Evolutionary conservation across 1,284 basidiomycete genomes (phyloP).

Genomic region (Microbotryum silenes-acaulis): DNA sequence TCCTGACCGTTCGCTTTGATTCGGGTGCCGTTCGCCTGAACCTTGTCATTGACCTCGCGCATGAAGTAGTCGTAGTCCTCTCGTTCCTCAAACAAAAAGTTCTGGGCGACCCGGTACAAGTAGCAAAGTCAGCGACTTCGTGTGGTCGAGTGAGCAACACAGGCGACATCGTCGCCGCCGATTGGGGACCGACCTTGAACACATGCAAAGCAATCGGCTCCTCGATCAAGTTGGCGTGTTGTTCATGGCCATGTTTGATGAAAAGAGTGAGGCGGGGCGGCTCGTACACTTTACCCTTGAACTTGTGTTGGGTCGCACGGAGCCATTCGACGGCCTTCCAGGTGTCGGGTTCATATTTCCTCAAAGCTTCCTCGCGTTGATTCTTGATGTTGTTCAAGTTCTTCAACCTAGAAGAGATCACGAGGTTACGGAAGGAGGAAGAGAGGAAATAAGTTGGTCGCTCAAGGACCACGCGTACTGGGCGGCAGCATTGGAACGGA

Average conservation of each 20-base stretch:
- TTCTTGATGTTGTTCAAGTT: conserved; percentile 6
- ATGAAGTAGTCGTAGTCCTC: conserved; percentile 61
- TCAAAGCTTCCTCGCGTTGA: conserved; percentile 9
- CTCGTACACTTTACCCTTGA: conserved; percentile 75
- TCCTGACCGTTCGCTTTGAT: conserved; percentile 35
- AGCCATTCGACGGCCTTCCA: conserved; percentile 63
- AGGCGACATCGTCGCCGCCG: background rate
- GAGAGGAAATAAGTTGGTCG: background rate
- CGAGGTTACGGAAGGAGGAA: background rate
- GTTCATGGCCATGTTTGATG: conserved; percentile 47
- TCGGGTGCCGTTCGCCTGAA: conserved; percentile 52
- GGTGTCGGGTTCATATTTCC: conserved; percentile 5
- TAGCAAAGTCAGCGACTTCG: background rate
- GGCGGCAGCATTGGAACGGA: background rate
- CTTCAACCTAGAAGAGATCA: conserved; percentile 4
- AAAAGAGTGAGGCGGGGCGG: conserved; percentile 64
- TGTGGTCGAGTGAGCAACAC: too few species aligned
- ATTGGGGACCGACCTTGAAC: conserved; percentile 51
- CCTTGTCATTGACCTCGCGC: conserved; percentile 59
- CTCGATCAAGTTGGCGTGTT: conserved; percentile 66
- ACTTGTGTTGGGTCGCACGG: conserved; percentile 56
- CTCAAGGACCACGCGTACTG: too few species aligned
- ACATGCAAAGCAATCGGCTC: conserved; percentile 55
- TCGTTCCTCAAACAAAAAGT: conserved; percentile 74
- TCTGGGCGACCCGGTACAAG: conserved; percentile 47